These are phyloP conservation scores for Themeda triandra DNA, from an alignment of 176 grass and related monocot species.

Conservation along the genomic window DNA sequence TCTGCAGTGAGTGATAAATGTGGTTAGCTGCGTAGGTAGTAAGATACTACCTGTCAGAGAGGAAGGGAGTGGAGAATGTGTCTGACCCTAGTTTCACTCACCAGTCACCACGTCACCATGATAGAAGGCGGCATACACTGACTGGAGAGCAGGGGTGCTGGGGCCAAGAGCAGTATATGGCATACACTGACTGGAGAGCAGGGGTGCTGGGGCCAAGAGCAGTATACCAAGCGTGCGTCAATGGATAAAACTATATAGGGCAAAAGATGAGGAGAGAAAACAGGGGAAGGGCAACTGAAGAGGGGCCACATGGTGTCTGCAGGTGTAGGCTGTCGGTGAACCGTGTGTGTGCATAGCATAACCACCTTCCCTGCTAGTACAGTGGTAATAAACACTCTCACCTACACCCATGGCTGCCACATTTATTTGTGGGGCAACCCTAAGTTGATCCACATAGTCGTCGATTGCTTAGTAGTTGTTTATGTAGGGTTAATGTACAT, in stretches of 20 bases:
- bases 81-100: conserved; percentile 37
- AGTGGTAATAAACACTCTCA: conserved; percentile 70
- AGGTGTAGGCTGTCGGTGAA: conserved; percentile 72
- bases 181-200: conserved; percentile 20
- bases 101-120: background rate
- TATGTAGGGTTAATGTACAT: conserved; percentile 18
- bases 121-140: conserved; percentile 36
- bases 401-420: conserved; percentile 59
- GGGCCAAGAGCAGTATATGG: conserved; percentile 28
- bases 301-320: conserved; percentile 37
- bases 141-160: conserved; percentile 17
- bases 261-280: conserved; percentile 14
- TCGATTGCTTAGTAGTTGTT: conserved; percentile 18
- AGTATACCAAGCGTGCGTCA: conserved; percentile 24
- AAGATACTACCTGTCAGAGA: conserved; percentile 26
- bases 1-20: conserved; percentile 40
- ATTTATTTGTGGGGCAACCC: conserved; percentile 63
- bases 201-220: conserved; percentile 25
- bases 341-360: conserved; percentile 37
- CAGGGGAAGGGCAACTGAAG: conserved; percentile 30
- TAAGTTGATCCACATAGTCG: conserved; percentile 39
- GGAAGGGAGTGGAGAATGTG: background rate
- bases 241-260: conserved; percentile 2
- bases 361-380: conserved; percentile 55
- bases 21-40: conserved; percentile 35